A percentile compares a stretch with the other conserved stretches of the same genome.
Evolutionary conservation across 108 stramenopile species (phyloP).

Genomic region (Pseudonitzschia delicatissima): DNA sequence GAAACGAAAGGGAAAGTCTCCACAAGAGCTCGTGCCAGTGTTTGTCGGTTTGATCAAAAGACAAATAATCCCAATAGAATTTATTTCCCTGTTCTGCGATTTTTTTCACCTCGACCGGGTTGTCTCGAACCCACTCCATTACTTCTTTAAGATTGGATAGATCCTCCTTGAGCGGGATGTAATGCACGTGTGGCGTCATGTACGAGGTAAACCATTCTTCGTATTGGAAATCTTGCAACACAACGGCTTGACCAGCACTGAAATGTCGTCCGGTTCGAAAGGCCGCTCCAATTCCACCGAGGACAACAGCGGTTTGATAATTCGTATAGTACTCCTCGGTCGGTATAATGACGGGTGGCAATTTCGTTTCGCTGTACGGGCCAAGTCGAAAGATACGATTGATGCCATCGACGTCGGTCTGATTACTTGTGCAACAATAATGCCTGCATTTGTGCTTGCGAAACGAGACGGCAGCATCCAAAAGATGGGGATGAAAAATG

Average conservation of each 20-base stretch:
- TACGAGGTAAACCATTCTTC: slow-evolving; percentile 41
- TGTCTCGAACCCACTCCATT: slow-evolving; percentile 23
- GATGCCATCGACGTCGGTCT: too few species aligned
- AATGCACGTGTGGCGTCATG: slow-evolving; percentile 43
- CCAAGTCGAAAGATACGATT: too few species aligned
- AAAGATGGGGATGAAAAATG: too few species aligned
- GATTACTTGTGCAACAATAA: too few species aligned
- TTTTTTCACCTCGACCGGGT: slow-evolving; percentile 20
- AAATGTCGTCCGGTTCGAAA: slow-evolving; percentile 32
- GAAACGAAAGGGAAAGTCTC: too few species aligned
- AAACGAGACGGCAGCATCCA: too few species aligned
- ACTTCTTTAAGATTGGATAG: slow-evolving; percentile 20
- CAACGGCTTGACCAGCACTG: slow-evolving; percentile 18
- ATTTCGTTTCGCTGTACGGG: too few species aligned
- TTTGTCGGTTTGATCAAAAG: slow-evolving; percentile 27
- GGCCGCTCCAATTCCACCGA: slow-evolving; percentile 38
- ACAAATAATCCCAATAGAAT: slow-evolving; percentile 28
- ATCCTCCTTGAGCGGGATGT: slow-evolving; percentile 32
- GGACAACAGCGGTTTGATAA: slow-evolving; percentile 18
- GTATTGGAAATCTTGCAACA: slow-evolving; percentile 31
- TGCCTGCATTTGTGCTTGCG: too few species aligned
- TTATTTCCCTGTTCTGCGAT: slow-evolving; percentile 26
- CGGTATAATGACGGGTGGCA: too few species aligned
- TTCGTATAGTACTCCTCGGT: slow-evolving; percentile 33
- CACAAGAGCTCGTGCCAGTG: slow-evolving; percentile 26